A percentile compares a stretch with the other conserved stretches of the same genome.
phyloP scores from a whole-genome alignment of 495 filamentous ascomycete species.

The Xylaria flabelliformis region DNA sequence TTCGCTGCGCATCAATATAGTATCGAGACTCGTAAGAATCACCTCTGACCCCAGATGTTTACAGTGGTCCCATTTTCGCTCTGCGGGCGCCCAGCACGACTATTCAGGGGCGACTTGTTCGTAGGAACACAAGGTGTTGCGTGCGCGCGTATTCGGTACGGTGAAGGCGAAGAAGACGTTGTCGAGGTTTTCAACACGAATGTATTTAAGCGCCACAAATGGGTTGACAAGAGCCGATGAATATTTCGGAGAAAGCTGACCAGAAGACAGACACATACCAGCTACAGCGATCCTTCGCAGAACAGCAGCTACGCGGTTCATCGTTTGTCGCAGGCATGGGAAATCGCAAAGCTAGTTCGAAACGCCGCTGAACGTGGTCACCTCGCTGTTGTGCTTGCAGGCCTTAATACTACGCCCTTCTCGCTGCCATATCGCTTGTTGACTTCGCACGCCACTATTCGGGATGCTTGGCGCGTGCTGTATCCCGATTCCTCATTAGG shows the following conservation, averaged over 20 bases:
- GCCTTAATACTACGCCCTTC: conserved; percentile 93
- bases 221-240: background rate
- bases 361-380: conserved; percentile 84
- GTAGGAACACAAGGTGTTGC: conserved; percentile 91
- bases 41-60: background rate
- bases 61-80: conserved; percentile 68
- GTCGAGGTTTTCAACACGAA: conserved; percentile 94
- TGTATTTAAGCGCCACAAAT: conserved; percentile 40
- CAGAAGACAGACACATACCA: conserved; percentile 73
- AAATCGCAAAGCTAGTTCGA: conserved; percentile 89
- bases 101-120: conserved; percentile 92
- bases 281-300: conserved; percentile 71
- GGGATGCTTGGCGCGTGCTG: conserved; percentile 80
- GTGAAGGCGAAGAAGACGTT: conserved; percentile 69
- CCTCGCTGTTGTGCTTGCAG: conserved; percentile 82
- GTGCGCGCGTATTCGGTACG: conserved; percentile 78
- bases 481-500: conserved; percentile 83
- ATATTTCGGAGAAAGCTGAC: conserved; percentile 17
- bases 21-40: background rate
- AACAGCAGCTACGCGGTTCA: conserved; percentile 89
- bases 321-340: conserved; percentile 94
- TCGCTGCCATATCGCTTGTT: conserved; percentile 89
- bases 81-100: conserved; percentile 91
- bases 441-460: conserved; percentile 75
- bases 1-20: background rate